Conservation (phyloP, 257 asterid species). For the Jasminum sambac region DNA sequence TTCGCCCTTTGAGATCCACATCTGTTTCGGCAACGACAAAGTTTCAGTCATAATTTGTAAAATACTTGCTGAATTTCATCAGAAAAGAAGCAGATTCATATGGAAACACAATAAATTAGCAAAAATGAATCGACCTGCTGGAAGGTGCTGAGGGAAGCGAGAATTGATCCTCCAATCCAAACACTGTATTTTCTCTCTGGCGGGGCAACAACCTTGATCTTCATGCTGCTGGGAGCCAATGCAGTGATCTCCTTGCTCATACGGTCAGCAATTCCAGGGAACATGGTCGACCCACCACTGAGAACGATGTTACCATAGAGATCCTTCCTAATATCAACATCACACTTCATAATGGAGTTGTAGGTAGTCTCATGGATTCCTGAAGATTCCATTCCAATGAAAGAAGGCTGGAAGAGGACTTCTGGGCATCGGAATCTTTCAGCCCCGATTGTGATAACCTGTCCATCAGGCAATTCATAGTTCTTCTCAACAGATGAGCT, state of each 20-base stretch:
- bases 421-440: conserved; percentile 57
- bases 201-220: conserved; percentile 56
- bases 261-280: conserved; percentile 56
- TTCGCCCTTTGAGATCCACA: conserved; percentile 55
- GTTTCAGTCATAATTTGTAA: neutral
- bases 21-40: conserved; percentile 24
- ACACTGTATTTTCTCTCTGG: conserved; percentile 59
- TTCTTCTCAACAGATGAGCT: conserved; percentile 53
- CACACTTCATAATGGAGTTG: conserved; percentile 55
- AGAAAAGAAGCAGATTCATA: neutral
- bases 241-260: conserved; percentile 58
- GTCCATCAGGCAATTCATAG: conserved; percentile 56
- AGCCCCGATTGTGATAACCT: conserved; percentile 49
- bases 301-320: conserved; percentile 54
- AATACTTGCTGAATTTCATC: neutral
- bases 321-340: conserved; percentile 55
- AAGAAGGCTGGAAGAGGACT: conserved; percentile 51
- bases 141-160: conserved; percentile 56
- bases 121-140: conserved; percentile 36
- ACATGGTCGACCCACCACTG: conserved; percentile 56
- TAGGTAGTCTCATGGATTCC: conserved; percentile 55
- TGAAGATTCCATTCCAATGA: conserved; percentile 56
- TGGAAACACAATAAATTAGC: neutral
- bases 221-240: conserved; percentile 56
- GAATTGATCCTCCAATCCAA: conserved; percentile 57